phyloP scores from a whole-genome alignment of 2,329 filamentous ascomycete species.

The Pestalotiopsis fici region DNA sequence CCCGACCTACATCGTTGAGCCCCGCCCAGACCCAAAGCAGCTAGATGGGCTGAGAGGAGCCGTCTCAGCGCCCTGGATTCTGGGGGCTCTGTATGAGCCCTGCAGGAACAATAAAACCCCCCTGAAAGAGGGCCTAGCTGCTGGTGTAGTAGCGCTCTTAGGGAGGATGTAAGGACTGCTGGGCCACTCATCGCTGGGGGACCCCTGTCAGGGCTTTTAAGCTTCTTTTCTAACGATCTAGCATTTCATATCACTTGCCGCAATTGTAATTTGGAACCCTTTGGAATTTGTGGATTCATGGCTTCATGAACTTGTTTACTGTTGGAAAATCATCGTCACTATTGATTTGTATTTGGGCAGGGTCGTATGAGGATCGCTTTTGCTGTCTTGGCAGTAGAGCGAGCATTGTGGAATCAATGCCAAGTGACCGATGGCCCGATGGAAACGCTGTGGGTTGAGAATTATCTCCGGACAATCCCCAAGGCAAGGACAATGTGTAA shows the following conservation, averaged over 20 bases:
- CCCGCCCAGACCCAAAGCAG: background rate
- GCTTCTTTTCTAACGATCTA: background rate
- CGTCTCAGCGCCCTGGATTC: background rate
- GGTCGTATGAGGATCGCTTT: too few species aligned
- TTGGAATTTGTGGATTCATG: background rate
- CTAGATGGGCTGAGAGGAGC: background rate
- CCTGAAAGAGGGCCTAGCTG: background rate
- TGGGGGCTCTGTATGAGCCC: background rate
- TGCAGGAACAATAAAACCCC: background rate
- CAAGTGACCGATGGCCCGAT: background rate
- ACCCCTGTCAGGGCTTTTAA: background rate
- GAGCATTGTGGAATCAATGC: background rate
- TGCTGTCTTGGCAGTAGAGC: background rate
- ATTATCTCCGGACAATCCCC: background rate
- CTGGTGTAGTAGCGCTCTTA: background rate
- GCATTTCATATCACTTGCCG: background rate
- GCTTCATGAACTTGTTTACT: background rate
- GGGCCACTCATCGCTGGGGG: background rate
- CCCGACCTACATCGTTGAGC: background rate
- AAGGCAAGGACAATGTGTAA: background rate
- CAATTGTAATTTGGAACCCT: background rate
- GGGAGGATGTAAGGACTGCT: background rate
- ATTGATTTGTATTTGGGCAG: background rate
- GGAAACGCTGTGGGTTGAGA: background rate
- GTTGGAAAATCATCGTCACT: background rate